Conservation (phyloP, 768 basidiomycete genomes). For the Pisolithus orientalis region DNA sequence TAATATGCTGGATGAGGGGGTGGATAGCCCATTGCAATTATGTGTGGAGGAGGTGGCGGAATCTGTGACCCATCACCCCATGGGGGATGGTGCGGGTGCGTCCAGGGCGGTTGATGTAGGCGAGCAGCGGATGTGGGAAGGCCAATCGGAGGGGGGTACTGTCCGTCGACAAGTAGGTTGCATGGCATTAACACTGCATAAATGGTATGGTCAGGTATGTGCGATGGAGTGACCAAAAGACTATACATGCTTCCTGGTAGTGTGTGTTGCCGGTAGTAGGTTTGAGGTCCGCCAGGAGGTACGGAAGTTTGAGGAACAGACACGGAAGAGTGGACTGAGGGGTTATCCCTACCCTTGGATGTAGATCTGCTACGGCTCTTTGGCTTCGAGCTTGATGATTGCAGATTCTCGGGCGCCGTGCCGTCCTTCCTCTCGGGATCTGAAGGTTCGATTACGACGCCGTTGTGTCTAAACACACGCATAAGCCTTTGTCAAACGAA, state of each 20-base stretch:
- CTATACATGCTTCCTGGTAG: slow-evolving; percentile 35
- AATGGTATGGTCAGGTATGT: slow-evolving; percentile 1
- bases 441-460: slow-evolving; percentile 52
- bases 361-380: slow-evolving; percentile 46
- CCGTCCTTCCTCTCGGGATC: slow-evolving; percentile 19
- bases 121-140: slow-evolving; percentile 53
- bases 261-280: slow-evolving; percentile 65
- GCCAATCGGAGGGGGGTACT: slow-evolving; percentile 35
- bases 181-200: slow-evolving; percentile 36
- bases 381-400: slow-evolving; percentile 37
- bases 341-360: slow-evolving; percentile 32
- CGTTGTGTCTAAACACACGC: slow-evolving; percentile 46
- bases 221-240: neutral
- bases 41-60: slow-evolving; percentile 28
- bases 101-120: slow-evolving; percentile 33
- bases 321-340: slow-evolving; percentile 20
- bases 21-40: slow-evolving; percentile 31
- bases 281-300: slow-evolving; percentile 35
- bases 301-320: slow-evolving; percentile 31
- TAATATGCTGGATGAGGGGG: slow-evolving; percentile 28
- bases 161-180: slow-evolving; percentile 36
- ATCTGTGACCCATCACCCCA: too few relatives aligned
- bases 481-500: slow-evolving; percentile 1
- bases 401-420: slow-evolving; percentile 17
- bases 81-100: too few relatives aligned